Evolutionary conservation across 23 red algal genomes (phyloP).

Genomic region (Gracilaria caudata): DNA sequence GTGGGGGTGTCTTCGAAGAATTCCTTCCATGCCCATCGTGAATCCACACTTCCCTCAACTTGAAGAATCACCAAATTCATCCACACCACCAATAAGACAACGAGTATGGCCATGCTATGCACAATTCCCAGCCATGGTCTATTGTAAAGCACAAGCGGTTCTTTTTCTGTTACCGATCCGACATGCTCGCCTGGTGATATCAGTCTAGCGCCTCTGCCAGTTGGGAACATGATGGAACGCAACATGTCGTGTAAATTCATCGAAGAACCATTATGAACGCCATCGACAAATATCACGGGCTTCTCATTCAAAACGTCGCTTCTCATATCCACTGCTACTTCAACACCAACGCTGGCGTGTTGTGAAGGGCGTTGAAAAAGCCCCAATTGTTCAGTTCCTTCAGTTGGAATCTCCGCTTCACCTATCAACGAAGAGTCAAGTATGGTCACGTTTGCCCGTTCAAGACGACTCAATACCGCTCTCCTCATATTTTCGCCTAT

Average conservation of each 20-base stretch:
- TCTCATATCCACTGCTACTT: background rate
- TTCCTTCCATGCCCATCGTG: conserved; percentile 13
- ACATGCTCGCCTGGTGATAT: background rate
- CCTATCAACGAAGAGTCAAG: background rate
- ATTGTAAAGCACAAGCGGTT: background rate
- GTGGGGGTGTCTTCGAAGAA: background rate
- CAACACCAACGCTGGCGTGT: too few species aligned
- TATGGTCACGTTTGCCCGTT: background rate
- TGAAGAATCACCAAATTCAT: background rate
- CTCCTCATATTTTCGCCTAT: background rate
- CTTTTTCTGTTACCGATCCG: background rate
- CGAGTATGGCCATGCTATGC: background rate
- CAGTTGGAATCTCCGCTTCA: background rate
- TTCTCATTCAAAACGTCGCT: background rate
- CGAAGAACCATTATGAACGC: too few species aligned
- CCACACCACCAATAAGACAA: background rate
- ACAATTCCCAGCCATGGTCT: background rate
- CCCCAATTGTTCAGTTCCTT: background rate
- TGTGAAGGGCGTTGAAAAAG: background rate
- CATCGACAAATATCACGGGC: background rate
- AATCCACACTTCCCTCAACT: background rate
- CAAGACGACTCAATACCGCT: background rate
- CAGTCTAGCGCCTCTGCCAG: background rate
- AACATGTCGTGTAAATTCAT: background rate
- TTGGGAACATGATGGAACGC: conserved; percentile 12